phyloP scores from a whole-genome alignment of 768 basidiomycete species.

The Tubosaeta sp. region DNA sequence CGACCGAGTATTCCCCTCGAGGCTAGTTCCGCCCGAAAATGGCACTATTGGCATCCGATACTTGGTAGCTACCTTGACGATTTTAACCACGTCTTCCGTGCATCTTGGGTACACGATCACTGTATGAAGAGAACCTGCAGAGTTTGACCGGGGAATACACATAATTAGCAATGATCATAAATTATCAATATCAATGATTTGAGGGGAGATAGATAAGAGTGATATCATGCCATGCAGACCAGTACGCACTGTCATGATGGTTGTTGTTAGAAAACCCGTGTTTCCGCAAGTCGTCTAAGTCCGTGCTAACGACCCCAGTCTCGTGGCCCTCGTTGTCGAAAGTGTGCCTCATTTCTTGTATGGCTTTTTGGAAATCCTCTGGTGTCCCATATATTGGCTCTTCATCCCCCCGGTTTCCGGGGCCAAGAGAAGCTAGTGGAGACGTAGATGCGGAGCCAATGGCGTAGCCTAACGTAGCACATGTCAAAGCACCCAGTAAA shows the following conservation, averaged over 20 bases:
- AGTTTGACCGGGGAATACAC: background rate
- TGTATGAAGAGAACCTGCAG: conserved; percentile 42
- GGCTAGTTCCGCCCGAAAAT: conserved; percentile 76
- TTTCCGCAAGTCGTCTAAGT: conserved; percentile 44
- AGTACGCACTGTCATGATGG: conserved; percentile 44
- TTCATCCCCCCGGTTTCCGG: conserved; percentile 1
- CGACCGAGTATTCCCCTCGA: conserved; percentile 73
- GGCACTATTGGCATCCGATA: conserved; percentile 74
- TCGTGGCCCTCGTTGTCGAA: conserved; percentile 29
- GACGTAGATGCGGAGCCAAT: conserved; percentile 14
- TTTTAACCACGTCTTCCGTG: conserved; percentile 78
- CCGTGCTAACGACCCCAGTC: conserved; percentile 40
- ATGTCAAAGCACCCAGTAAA: conserved; percentile 16
- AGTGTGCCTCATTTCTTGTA: conserved; percentile 42
- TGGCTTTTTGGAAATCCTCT: conserved; percentile 49
- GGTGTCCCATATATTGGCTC: conserved; percentile 45
- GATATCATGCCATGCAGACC: background rate
- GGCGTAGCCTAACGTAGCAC: conserved; percentile 19
- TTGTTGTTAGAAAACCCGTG: conserved; percentile 56
- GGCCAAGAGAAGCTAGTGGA: conserved; percentile 4
- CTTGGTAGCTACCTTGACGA: conserved; percentile 71
- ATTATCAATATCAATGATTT: background rate
- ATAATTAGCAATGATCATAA: background rate
- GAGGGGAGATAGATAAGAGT: background rate
- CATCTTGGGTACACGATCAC: conserved; percentile 61